Percentiles rank a stretch among this genome's conserved stretches.
These are phyloP conservation scores for Takakia lepidozioides DNA, from an alignment of 225 moss, liverwort and hornwort genomes.

Conservation along the genomic window DNA sequence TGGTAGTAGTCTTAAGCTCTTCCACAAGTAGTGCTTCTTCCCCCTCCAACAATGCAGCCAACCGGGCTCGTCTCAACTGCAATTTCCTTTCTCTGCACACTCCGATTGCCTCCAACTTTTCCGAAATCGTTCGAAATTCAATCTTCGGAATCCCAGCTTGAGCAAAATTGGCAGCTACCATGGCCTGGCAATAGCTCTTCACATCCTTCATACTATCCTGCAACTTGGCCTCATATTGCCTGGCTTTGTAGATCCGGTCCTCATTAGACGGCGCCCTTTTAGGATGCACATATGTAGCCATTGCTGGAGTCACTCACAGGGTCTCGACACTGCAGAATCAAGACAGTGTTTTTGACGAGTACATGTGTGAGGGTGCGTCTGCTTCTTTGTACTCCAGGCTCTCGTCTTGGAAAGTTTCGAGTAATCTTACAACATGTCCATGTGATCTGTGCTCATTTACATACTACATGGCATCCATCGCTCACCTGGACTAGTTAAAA, in stretches of 20 bases:
- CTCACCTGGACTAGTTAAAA: too few species aligned
- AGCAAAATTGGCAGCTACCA: conserved; percentile 75
- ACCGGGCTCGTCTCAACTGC: conserved; percentile 36
- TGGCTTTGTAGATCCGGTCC: conserved; percentile 86
- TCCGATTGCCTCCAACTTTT: conserved; percentile 48
- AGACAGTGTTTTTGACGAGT: too few species aligned
- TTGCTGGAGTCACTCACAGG: too few species aligned
- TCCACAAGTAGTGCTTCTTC: conserved; percentile 74
- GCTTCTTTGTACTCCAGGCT: too few species aligned
- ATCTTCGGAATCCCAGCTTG: conserved; percentile 44
- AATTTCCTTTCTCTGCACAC: conserved; percentile 50
- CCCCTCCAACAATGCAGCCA: conserved; percentile 46
- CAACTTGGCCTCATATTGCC: conserved; percentile 66
- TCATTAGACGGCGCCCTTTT: conserved; percentile 82
- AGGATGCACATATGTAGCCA: conserved; percentile 51
- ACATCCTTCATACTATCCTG: conserved; percentile 54
- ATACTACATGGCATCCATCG: too few species aligned
- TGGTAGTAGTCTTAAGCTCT: conserved; percentile 82
- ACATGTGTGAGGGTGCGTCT: too few species aligned
- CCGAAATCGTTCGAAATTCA: conserved; percentile 36
- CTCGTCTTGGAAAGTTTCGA: too few species aligned
- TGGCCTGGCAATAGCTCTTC: conserved; percentile 60
- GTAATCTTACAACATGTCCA: too few species aligned
- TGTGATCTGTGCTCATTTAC: too few species aligned
- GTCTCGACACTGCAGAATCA: too few species aligned